phyloP scores from a whole-genome alignment of 495 filamentous ascomycete species.

The Lichina pygmaea region DNA sequence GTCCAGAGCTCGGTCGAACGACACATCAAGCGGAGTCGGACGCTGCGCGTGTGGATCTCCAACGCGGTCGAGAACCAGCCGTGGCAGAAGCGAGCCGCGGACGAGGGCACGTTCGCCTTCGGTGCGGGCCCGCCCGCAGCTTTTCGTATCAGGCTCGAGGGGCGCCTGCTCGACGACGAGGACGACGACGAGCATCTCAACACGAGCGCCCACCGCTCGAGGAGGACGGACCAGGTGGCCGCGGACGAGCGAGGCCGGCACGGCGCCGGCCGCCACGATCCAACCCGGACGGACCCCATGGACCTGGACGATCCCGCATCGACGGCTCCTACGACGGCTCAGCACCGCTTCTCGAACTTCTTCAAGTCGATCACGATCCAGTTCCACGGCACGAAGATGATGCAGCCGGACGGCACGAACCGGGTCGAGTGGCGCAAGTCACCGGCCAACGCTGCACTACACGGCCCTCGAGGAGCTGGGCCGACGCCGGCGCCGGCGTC shows the following conservation, averaged over 20 bases:
- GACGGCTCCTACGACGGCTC: conserved; percentile 6
- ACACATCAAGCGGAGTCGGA: conserved; percentile 42
- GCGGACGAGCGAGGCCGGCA: conserved; percentile 11
- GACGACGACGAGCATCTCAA: conserved; percentile 20
- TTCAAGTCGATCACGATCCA: conserved; percentile 81
- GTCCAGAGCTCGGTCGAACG: conserved; percentile 61
- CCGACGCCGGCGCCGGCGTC: conserved; percentile 16
- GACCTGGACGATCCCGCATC: conserved; percentile 25
- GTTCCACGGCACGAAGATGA: conserved; percentile 38
- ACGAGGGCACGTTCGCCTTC: conserved; percentile 49
- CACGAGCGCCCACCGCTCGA: conserved; percentile 26
- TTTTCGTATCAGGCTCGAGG: conserved; percentile 83
- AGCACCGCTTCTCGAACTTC: conserved; percentile 66
- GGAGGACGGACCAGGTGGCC: conserved; percentile 10
- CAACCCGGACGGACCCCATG: conserved; percentile 12
- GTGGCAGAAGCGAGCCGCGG: conserved; percentile 50
- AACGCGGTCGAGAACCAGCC: conserved; percentile 88
- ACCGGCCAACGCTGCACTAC: conserved; percentile 2
- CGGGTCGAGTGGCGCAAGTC: conserved; percentile 44
- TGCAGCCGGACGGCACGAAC: conserved; percentile 26
- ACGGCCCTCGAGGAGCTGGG: conserved; percentile 13
- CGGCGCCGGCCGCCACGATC: conserved; percentile 14
- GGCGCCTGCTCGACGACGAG: conserved; percentile 57
- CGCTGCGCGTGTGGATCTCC: conserved; percentile 78
- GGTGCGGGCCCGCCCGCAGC: conserved; percentile 36